Conservation (phyloP, 495 filamentous ascomycete genomes). For the Beverwykella pulmonaria region DNA sequence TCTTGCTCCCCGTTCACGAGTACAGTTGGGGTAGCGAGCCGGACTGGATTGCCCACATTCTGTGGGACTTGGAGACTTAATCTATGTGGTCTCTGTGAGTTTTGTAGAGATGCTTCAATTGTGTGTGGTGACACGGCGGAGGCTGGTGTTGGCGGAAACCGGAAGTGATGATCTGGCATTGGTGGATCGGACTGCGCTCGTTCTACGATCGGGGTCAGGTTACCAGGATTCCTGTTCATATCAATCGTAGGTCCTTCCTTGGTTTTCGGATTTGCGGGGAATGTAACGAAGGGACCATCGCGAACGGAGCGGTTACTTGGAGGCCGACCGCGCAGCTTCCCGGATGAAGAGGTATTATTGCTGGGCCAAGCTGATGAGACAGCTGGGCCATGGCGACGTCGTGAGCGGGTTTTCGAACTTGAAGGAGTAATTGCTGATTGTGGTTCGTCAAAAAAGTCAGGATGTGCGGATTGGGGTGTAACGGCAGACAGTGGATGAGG, state of each 20-base stretch:
- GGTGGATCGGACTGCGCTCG: conserved; percentile 37
- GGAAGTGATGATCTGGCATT: conserved; percentile 34
- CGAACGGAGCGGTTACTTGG: conserved; percentile 74
- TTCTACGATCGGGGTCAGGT: conserved; percentile 34
- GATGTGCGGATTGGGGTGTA: conserved; percentile 58
- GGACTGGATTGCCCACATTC: conserved; percentile 70
- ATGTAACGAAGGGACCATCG: conserved; percentile 84
- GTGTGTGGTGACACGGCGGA: conserved; percentile 32
- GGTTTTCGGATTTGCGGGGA: conserved; percentile 68
- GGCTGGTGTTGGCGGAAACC: conserved; percentile 34
- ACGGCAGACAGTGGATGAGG: conserved; percentile 83
- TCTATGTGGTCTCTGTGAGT: conserved; percentile 54
- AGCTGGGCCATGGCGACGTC: conserved; percentile 83
- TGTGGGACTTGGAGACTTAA: conserved; percentile 82
- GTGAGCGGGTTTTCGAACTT: conserved; percentile 56
- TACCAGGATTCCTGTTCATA: conserved; percentile 27
- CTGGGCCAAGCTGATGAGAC: conserved; percentile 95
- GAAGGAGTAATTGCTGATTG: conserved; percentile 70
- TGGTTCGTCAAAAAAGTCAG: conserved; percentile 59
- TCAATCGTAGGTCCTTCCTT: conserved; percentile 45
- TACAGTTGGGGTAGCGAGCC: conserved; percentile 74
- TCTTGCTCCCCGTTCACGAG: conserved; percentile 67
- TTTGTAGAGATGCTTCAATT: conserved; percentile 34
- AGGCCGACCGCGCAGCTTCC: conserved; percentile 81
- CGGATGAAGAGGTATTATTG: conserved; percentile 63